Conservation (phyloP, 2,329 filamentous ascomycete species). For the Botrytis galanthina region DNA sequence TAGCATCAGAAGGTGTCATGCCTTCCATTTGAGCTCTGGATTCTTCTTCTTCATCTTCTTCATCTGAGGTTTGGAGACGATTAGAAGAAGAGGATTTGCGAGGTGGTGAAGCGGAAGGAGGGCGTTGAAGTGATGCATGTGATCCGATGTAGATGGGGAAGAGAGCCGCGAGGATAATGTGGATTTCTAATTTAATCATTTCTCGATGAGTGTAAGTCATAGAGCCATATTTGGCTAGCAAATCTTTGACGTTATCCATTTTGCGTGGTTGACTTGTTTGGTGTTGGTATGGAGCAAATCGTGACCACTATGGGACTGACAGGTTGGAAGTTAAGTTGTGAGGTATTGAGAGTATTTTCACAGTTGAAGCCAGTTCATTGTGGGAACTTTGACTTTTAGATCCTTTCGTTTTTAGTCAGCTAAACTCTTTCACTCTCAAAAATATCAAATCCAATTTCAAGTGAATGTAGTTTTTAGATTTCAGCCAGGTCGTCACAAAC, state of each 20-base stretch:
- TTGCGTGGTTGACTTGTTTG: background rate
- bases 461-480: background rate
- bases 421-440: too few species aligned
- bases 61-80: slow-evolving; percentile 42
- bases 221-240: slow-evolving; percentile 30
- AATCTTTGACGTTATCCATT: slow-evolving; percentile 16
- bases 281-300: background rate
- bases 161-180: slow-evolving; percentile 67
- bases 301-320: background rate
- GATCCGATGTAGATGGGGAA: slow-evolving; percentile 82
- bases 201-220: slow-evolving; percentile 31
- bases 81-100: slow-evolving; percentile 28
- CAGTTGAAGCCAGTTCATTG: background rate
- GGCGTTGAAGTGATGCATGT: slow-evolving; percentile 80
- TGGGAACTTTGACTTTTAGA: background rate
- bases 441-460: background rate
- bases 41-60: slow-evolving; percentile 54
- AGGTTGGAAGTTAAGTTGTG: background rate
- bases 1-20: slow-evolving; percentile 72
- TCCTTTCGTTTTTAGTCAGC: background rate
- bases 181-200: slow-evolving; percentile 39
- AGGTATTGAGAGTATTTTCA: background rate
- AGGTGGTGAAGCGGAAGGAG: slow-evolving; percentile 70
- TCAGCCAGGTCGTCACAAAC: background rate
- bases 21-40: slow-evolving; percentile 62